Percentiles rank a stretch among this genome's conserved stretches.
These are phyloP conservation scores for Aspergillus brasiliensis DNA, from an alignment of 2,329 filamentous ascomycete genomes.

Conservation along the genomic window DNA sequence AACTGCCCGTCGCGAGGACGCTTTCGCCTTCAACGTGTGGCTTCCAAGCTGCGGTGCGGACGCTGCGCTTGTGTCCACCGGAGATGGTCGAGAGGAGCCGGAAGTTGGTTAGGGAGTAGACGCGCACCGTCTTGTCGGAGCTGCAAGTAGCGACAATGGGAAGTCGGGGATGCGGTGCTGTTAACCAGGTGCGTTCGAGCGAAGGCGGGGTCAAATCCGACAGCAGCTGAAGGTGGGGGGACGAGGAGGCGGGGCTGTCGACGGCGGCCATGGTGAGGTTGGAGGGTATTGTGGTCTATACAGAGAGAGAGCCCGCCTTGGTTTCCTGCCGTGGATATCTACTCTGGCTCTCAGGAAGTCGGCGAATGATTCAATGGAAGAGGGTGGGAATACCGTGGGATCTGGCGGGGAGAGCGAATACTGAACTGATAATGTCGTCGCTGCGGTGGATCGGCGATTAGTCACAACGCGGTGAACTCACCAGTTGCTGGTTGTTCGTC, in stretches of 20 bases:
- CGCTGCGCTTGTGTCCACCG: slow-evolving; percentile 86
- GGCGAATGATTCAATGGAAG: no score
- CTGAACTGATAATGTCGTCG: neutral
- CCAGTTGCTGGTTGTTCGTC: no score
- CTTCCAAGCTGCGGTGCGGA: slow-evolving; percentile 88
- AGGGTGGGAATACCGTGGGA: neutral
- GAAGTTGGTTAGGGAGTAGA: slow-evolving; percentile 85
- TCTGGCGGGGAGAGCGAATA: neutral
- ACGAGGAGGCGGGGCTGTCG: neutral
- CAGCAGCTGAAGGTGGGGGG: slow-evolving; percentile 42
- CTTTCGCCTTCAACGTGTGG: slow-evolving; percentile 67
- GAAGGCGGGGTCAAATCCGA: slow-evolving; percentile 57
- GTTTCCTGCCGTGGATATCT: neutral
- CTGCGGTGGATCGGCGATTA: neutral
- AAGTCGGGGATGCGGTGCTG: slow-evolving; percentile 79
- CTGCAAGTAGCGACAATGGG: slow-evolving; percentile 88
- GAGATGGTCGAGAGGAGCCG: slow-evolving; percentile 76
- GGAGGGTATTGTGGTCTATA: neutral
- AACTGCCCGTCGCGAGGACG: slow-evolving; percentile 87
- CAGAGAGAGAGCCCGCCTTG: neutral
- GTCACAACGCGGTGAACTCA: no score
- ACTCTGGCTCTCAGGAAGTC: neutral
- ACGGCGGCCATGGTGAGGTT: slow-evolving; percentile 4
- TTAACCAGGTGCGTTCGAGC: slow-evolving; percentile 75
- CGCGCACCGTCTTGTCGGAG: slow-evolving; percentile 79